Evolutionary conservation across 495 filamentous ascomycete species (phyloP).

Genomic region (Penicillium samsonianum): DNA sequence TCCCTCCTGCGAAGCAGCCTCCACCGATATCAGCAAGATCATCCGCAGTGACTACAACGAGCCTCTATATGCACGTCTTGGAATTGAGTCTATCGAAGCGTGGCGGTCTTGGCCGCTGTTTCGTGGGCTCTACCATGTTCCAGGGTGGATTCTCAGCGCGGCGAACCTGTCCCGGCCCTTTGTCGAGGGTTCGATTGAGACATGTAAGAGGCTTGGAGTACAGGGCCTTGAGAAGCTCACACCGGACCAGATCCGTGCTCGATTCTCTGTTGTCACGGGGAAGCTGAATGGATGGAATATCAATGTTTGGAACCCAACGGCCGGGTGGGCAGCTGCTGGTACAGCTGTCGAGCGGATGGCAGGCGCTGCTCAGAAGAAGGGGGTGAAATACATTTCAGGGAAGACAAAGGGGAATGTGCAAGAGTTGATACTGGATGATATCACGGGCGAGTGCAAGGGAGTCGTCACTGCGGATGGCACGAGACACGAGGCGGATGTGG

Average conservation of each 20-base stretch:
- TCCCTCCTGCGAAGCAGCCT: constrained; percentile 27
- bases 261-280: constrained; percentile 29
- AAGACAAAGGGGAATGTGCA: constrained; percentile 22
- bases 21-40: constrained; percentile 35
- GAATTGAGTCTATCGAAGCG: constrained; percentile 22
- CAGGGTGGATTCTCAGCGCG: constrained; percentile 34
- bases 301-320: constrained; percentile 33
- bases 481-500: constrained; percentile 32
- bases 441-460: constrained; percentile 25
- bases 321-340: constrained; percentile 32
- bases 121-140: constrained; percentile 32
- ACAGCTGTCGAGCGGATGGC: constrained; percentile 32
- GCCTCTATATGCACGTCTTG: constrained; percentile 29
- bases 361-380: constrained; percentile 21
- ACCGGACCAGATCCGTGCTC: constrained; percentile 21
- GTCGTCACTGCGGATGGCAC: constrained; percentile 36
- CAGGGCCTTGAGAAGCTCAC: constrained; percentile 23
- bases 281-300: constrained; percentile 31
- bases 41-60: constrained; percentile 36
- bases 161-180: constrained; percentile 25
- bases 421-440: constrained; percentile 22
- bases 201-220: constrained; percentile 21
- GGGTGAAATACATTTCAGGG: constrained; percentile 35
- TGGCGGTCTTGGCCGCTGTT: constrained; percentile 29
- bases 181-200: constrained; percentile 31